Evolutionary conservation across 1,284 basidiomycete genomes (phyloP), one percentile per base, ranked within the genome.

Genomic region (Ustilago xerochloae): DNA sequence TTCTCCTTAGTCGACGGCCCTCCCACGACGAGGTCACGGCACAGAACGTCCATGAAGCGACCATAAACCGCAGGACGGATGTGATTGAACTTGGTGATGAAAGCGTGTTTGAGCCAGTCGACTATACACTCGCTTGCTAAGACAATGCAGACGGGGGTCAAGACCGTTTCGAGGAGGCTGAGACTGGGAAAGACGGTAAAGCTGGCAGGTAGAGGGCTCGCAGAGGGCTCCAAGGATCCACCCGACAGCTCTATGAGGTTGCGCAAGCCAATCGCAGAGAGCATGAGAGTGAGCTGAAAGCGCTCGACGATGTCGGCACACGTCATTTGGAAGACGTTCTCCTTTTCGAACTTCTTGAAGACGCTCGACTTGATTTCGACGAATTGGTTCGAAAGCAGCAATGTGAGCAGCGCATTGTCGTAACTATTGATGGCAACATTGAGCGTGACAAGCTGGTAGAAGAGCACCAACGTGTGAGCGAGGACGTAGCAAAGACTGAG

Each of bases 301-400:
- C 97, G 91, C 85, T 99, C 97, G 28, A 99, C 97, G 70, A 99
- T 97, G 84, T 99, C 97, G 48, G 82, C 82, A 58, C 82, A 84
- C 20, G 94, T 97, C 72, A 99, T 95, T 85, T 99, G 97, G 84
- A 99, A 98, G n/a, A 99, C 88, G 81, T 93, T 98, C 81, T 99
- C 97, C 85, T 98, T 99, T 84, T 99, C 97, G 79, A 99, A 99
- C 84, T 93, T 98, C 86, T 99, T 99, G 89, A 99, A 99, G 0
- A 99, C 97, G 78, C 87, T 95, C 36, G 96, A 95, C 86, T 99
- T 99, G 86, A 99, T 99, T 86, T 99, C 97, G 48, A 99, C 96
- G 82, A 99, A 99, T 84, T 99, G 97, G 84, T 99, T 99, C 45
- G 94, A 97, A 43, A 99, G 90, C 6, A 99, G 88, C 0, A 99